Base-by-base conservation (phyloP, 306 rosid species). In the Corylus americana region DNA sequence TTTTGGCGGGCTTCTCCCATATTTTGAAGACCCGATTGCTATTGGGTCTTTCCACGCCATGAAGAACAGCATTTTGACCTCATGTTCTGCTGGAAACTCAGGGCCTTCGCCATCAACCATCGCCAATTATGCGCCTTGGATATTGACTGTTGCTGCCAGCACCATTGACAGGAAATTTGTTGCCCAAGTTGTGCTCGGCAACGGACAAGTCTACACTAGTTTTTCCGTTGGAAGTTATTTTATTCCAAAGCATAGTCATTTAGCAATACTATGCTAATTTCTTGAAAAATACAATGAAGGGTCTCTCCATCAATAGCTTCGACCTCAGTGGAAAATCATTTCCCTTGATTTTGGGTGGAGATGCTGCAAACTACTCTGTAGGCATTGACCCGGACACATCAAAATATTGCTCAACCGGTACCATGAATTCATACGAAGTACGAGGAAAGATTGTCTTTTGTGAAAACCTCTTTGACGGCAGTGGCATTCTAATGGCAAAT, bases 271-370 rank as follows among this genome's bases (percentile, higher is more conserved):
- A 16, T 1, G 27, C 18, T 18, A 13, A 31, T 50, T 16, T 10
- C 64, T 50, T 68, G 48, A 62, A 49, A 14, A 54, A 39, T 45
- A 22, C 20, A 55, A 64, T 50, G 75, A 51, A 85, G 83, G 88
- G 86, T 11, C 35, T 78, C 48, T 71, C 79, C 5, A 48, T 82
- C 35, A 82, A 82, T 55, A 79, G 67, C 75, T 85, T 79, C 4
- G 55, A 75, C 20, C 74, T 82, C 11, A 13, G 66, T 45, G 84
- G 77, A 17, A 22, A 13, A 11, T 22, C 77, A 4, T 58, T n/a
- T 59, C 84, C 86, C 20, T 44, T 82, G 71, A 79, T 78, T 35
- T 82, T 81, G 85, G 86, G 71, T 51, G 88, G 88, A 62, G 83
- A 85, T 64, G 85, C 85, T 55, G 85, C 85, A 73, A 84, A 84